Conservation (phyloP, 148 eudicot genomes). For the Chenopodium album region DNA sequence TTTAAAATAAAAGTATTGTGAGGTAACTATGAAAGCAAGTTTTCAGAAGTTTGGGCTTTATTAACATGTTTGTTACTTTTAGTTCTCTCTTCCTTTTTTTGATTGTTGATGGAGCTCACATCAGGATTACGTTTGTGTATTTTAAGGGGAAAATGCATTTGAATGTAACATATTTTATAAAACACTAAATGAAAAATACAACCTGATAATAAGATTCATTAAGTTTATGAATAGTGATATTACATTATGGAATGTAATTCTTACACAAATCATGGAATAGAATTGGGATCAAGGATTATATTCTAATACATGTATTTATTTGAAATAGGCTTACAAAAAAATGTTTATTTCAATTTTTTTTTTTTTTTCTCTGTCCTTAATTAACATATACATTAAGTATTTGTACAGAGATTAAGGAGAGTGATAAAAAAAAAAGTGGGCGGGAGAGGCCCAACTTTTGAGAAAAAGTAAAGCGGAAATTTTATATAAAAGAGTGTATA, state of each 20-base stretch:
- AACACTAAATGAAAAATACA: not conserved
- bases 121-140: not conserved
- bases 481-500: not conserved
- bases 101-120: not conserved
- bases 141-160: not conserved
- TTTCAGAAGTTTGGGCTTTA: not conserved
- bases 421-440: not conserved
- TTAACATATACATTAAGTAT: too few species aligned
- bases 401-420: not conserved
- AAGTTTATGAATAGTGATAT: not conserved
- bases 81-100: not conserved
- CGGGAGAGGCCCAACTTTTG: not conserved
- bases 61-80: not conserved
- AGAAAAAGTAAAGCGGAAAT: too few species aligned
- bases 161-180: not conserved
- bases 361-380: not conserved
- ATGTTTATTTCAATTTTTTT: not conserved
- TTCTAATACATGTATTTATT: not conserved
- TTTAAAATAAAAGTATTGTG: not conserved
- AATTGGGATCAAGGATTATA: not conserved
- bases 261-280: constrained; percentile 1
- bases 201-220: not conserved
- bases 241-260: not conserved
- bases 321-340: not conserved
- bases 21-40: not conserved